These are phyloP conservation scores for Quercus cerris DNA, from an alignment of 306 rosid species.

Conservation along the genomic window DNA sequence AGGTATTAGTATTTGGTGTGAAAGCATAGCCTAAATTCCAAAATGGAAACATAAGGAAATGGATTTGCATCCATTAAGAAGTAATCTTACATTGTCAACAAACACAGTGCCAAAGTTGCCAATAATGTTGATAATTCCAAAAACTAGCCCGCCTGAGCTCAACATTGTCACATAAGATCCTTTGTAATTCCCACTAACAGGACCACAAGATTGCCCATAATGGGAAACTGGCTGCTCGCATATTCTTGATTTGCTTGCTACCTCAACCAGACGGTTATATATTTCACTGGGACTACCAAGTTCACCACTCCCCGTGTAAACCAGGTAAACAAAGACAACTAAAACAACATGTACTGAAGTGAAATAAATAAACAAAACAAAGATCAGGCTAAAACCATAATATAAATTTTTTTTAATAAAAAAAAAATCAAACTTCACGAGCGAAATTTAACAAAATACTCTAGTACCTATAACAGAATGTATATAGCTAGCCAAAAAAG, in stretches of 20 bases:
- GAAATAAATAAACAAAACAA: conserved; percentile 11
- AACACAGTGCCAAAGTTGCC: conserved; percentile 95
- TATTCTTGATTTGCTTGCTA: conserved; percentile 71
- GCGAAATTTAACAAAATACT: neutral
- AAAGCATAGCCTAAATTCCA: neutral
- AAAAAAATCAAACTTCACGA: neutral
- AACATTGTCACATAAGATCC: conserved; percentile 89
- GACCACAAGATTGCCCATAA: conserved; percentile 92
- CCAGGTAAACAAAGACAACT: conserved; percentile 87
- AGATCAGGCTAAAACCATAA: neutral
- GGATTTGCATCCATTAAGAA: conserved; percentile 11
- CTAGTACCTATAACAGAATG: conserved; percentile 85
- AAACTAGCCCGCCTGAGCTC: conserved; percentile 89
- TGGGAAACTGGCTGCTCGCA: conserved; percentile 78
- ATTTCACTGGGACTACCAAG: conserved; percentile 80
- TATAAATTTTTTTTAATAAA: too few species aligned
- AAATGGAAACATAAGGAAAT: conserved; percentile 7
- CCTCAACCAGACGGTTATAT: conserved; percentile 59
- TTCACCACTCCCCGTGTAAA: conserved; percentile 69
- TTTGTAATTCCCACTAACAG: conserved; percentile 72
- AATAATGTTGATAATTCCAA: conserved; percentile 81
- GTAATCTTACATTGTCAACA: conserved; percentile 77
- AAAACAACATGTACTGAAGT: conserved; percentile 76
- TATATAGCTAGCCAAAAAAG: conserved; percentile 94
- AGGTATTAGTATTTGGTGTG: neutral